Evolutionary conservation across 495 filamentous ascomycete species (phyloP).

Genomic region (Penicillium arizonense): DNA sequence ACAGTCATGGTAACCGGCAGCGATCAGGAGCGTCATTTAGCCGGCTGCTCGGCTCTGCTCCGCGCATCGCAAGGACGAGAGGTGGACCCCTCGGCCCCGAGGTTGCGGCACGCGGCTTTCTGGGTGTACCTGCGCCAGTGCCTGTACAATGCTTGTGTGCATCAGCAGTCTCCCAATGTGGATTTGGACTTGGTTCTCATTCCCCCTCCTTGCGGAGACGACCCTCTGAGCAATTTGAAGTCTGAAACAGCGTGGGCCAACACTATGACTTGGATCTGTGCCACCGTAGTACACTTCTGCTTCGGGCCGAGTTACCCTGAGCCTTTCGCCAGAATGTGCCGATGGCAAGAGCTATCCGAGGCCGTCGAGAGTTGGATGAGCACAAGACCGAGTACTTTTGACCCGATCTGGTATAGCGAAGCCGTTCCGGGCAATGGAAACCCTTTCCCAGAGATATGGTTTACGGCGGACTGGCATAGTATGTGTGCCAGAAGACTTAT

Average conservation of each 20-base stretch:
- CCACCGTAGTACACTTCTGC: slow-evolving; percentile 11
- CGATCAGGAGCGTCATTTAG: slow-evolving; percentile 12
- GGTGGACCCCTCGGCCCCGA: slow-evolving; percentile 5
- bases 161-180: slow-evolving; percentile 13
- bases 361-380: slow-evolving; percentile 8
- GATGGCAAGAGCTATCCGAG: slow-evolving; percentile 12
- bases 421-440: slow-evolving; percentile 7
- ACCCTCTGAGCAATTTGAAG: slow-evolving; percentile 5
- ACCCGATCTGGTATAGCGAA: slow-evolving; percentile 12
- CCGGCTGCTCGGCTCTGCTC: slow-evolving; percentile 10
- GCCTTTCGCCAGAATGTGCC: slow-evolving; percentile 3
- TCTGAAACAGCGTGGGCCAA: slow-evolving; percentile 13
- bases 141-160: slow-evolving; percentile 11
- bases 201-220: slow-evolving; percentile 4
- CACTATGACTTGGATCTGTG: slow-evolving; percentile 15
- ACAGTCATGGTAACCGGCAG: slow-evolving; percentile 12
- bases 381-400: slow-evolving; percentile 5
- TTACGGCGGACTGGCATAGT: slow-evolving; percentile 11
- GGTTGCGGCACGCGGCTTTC: slow-evolving; percentile 12
- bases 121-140: slow-evolving; percentile 15
- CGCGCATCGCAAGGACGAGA: slow-evolving; percentile 11
- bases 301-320: slow-evolving; percentile 8
- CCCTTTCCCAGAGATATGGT: slow-evolving; percentile 13
- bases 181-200: slow-evolving; percentile 11
- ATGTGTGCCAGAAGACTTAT: slow-evolving; percentile 3